phyloP scores from a whole-genome alignment of 345 rosid species.

The Murraya koenigii region DNA sequence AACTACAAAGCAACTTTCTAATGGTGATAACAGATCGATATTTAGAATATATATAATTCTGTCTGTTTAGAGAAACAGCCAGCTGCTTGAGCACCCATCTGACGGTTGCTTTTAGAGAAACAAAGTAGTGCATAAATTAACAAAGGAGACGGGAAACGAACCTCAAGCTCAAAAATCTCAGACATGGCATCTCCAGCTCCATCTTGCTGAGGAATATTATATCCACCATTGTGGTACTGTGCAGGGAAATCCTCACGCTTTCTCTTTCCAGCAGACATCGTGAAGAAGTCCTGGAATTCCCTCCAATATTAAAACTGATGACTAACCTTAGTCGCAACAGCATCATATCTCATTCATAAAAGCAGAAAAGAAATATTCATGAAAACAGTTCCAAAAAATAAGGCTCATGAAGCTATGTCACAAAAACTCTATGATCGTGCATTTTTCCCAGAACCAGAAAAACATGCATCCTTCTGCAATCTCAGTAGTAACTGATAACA shows the following conservation, averaged over 20 bases:
- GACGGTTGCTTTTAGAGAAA: neutral
- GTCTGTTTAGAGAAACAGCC: neutral
- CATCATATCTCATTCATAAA: constrained; percentile 7
- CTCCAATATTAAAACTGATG: constrained; percentile 26
- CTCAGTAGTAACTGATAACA: constrained; percentile 12
- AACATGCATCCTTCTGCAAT: constrained; percentile 7
- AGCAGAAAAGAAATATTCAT: constrained; percentile 6
- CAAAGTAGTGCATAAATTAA: neutral
- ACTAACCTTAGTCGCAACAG: constrained; percentile 16
- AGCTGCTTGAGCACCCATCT: neutral
- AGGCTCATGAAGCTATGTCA: constrained; percentile 8
- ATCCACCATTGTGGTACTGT: constrained; percentile 78
- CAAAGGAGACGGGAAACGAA: constrained; percentile 1
- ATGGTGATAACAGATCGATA: neutral
- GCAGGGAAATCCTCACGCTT: constrained; percentile 82
- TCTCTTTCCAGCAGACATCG: constrained; percentile 72
- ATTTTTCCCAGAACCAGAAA: constrained; percentile 14
- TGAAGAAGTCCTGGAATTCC: constrained; percentile 80
- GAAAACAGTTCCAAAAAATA: constrained; percentile 5
- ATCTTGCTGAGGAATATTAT: constrained; percentile 87
- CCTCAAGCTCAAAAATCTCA: constrained; percentile 44
- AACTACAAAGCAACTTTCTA: neutral
- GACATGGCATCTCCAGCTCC: constrained; percentile 69
- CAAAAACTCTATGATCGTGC: constrained; percentile 8
- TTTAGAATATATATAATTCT: neutral